Base-by-base conservation (phyloP, 305 asterid species). In the Fraxinus angustifolia region DNA sequence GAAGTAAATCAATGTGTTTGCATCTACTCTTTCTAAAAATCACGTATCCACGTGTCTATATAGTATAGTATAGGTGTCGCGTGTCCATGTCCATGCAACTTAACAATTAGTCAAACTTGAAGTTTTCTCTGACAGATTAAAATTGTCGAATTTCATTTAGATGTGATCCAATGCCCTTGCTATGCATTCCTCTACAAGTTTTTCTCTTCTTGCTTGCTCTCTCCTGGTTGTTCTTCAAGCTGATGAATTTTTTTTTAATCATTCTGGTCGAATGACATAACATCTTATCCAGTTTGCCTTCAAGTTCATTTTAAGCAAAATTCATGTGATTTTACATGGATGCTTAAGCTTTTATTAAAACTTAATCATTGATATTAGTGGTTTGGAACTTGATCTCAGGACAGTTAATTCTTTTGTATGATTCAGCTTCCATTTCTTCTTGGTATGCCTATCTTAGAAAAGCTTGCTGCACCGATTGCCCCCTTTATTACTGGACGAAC, bases 351-450 rank as follows among this genome's bases (percentile, higher is more conserved):
- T 21, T 35, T 75, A 56, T 28, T 11, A 73, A 42, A 53, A 38
- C 42, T 58, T 38, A 40, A 12, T 79, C 82, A 34, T 78, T 11
- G 76, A 60, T 30, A 40, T 36, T 74, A 74, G 78, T 82, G 45
- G 38, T 82, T 78, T 81, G 83, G 85, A 86, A 87, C 80, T 91
- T 89, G 91, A 90, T 91, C 78, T 91, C 92, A 86, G 86, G 92
- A 87, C 89, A 87, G 89, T 87, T 86, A 35, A 77, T 87, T 87
- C 75, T 82, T 77, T 81, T 84, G 77, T 84, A 77, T 85, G 84
- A 75, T 89, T 82, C 91, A 96, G 98, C 97, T 96, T 86, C 99
- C 99, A 12, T 93, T 96, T 88, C 97, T 96, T 78, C 77, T 94
- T 81, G 99, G 99, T 16, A 81, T 94, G 79, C 83, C 96, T 50